Evolutionary conservation across 2,329 filamentous ascomycete species (phyloP).

Genomic region (Penicillium sp.): DNA sequence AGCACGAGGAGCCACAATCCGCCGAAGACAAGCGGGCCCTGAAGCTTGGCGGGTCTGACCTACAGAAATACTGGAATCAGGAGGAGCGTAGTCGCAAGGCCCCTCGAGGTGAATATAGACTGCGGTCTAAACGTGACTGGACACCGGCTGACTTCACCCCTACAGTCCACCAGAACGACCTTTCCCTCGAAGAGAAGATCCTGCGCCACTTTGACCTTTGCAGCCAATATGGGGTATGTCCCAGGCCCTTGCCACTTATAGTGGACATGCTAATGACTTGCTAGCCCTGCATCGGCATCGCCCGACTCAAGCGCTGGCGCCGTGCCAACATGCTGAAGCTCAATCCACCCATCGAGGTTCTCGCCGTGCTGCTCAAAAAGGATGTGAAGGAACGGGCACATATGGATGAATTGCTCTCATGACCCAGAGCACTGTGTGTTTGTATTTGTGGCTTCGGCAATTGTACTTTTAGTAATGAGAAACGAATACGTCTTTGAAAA

Average conservation of each 20-base stretch:
- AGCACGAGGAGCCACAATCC: constrained; percentile 29
- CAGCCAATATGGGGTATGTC: constrained; percentile 83
- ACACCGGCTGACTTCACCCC: not conserved
- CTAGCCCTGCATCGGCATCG: constrained; percentile 82
- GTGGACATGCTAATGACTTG: constrained; percentile 5
- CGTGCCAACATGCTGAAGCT: constrained; percentile 76
- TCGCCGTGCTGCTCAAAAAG: constrained; percentile 72
- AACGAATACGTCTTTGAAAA: not conserved
- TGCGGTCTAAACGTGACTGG: not conserved
- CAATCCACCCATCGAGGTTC: constrained; percentile 82
- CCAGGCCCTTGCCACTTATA: not conserved
- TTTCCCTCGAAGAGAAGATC: constrained; percentile 75
- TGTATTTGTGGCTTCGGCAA: constrained; percentile 10
- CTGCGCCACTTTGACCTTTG: constrained; percentile 88
- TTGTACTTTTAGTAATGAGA: constrained; percentile 4
- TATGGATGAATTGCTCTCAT: constrained; percentile 44
- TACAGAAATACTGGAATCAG: constrained; percentile 70
- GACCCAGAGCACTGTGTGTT: constrained; percentile 2
- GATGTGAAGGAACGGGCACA: constrained; percentile 59
- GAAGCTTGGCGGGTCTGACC: constrained; percentile 61
- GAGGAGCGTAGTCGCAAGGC: constrained; percentile 66
- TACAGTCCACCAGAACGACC: constrained; percentile 67
- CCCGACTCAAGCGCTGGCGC: constrained; percentile 78
- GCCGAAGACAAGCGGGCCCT: constrained; percentile 49
- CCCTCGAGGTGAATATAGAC: constrained; percentile 46